These are phyloP conservation scores for Phytophthora colocasiae DNA, from an alignment of 352 stramenopile species.

Conservation along the genomic window DNA sequence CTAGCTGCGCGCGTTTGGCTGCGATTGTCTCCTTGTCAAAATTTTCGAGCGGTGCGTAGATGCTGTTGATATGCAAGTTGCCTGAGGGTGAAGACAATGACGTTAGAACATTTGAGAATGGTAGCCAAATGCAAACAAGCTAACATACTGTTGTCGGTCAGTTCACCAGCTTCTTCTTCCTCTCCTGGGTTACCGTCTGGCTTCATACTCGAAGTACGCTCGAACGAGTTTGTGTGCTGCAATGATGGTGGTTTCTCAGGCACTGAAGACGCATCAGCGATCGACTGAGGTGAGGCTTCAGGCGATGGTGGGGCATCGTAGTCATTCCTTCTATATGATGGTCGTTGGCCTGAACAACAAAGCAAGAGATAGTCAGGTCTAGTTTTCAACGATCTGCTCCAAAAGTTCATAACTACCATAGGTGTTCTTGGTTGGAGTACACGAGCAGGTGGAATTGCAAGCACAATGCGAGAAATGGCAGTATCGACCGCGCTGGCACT, in stretches of 20 bases:
- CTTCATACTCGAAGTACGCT: conserved; percentile 55
- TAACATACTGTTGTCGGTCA: conserved; percentile 64
- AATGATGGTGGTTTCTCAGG: conserved; percentile 55
- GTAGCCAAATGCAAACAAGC: background rate
- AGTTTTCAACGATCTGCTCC: conserved; percentile 2
- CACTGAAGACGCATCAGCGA: conserved; percentile 33
- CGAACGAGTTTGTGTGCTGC: conserved; percentile 50
- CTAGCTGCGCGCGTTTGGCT: conserved; percentile 80
- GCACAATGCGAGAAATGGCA: conserved; percentile 91
- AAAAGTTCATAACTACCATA: conserved; percentile 57
- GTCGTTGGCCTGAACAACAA: conserved; percentile 65
- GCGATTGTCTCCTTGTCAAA: conserved; percentile 85
- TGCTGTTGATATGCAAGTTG: conserved; percentile 68
- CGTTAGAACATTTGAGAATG: conserved; percentile 4
- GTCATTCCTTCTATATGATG: conserved; percentile 82
- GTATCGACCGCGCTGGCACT: conserved; percentile 83
- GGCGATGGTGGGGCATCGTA: conserved; percentile 81
- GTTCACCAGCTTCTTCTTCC: conserved; percentile 79
- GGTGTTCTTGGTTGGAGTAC: conserved; percentile 83
- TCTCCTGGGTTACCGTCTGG: conserved; percentile 33
- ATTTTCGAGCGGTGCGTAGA: conserved; percentile 78
- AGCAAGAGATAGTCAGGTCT: conserved; percentile 21
- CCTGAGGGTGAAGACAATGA: conserved; percentile 28
- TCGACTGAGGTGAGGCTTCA: conserved; percentile 39
- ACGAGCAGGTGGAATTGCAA: conserved; percentile 87